phyloP scores from a whole-genome alignment of 1,284 basidiomycete genomes.

The Cryptococcus amylolentus region DNA sequence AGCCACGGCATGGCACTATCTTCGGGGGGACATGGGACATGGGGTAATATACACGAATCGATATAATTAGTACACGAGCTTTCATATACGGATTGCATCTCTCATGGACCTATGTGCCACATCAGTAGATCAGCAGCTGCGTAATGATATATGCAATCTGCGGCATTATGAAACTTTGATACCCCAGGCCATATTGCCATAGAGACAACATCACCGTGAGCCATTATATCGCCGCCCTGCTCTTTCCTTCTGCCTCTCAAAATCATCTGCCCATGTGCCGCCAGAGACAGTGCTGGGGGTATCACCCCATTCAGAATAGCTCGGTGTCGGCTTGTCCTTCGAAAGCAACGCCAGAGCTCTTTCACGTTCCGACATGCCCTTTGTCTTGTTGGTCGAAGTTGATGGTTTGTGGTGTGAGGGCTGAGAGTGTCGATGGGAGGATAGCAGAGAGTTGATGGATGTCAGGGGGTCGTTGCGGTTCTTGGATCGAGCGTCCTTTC shows the following conservation, averaged over 20 bases:
- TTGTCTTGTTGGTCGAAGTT: constrained; percentile 17
- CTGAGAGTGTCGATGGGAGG: constrained; percentile 1
- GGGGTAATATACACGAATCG: no score
- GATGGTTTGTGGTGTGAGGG: not conserved
- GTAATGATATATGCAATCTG: no score
- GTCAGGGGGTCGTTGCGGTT: constrained; percentile 43
- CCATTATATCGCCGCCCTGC: constrained; percentile 35
- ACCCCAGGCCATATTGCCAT: not conserved
- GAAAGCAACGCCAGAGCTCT: constrained; percentile 46
- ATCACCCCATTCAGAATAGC: constrained; percentile 24
- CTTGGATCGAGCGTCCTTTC: constrained; percentile 44
- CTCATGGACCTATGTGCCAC: no score
- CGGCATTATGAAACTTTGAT: no score
- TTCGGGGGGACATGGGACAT: no score
- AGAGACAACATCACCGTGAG: not conserved
- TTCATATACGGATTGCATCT: no score
- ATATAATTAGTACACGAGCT: no score
- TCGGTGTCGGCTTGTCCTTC: constrained; percentile 18
- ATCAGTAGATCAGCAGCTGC: no score
- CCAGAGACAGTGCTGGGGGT: constrained; percentile 25
- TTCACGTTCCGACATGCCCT: constrained; percentile 38
- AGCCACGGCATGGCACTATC: not conserved
- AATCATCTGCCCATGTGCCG: constrained; percentile 31
- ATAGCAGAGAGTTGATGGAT: constrained; percentile 7
- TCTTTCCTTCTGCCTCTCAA: constrained; percentile 40